Base-by-base conservation (phyloP, 1,139 yeast genomes). In the Yamadazyma sp. region DNA sequence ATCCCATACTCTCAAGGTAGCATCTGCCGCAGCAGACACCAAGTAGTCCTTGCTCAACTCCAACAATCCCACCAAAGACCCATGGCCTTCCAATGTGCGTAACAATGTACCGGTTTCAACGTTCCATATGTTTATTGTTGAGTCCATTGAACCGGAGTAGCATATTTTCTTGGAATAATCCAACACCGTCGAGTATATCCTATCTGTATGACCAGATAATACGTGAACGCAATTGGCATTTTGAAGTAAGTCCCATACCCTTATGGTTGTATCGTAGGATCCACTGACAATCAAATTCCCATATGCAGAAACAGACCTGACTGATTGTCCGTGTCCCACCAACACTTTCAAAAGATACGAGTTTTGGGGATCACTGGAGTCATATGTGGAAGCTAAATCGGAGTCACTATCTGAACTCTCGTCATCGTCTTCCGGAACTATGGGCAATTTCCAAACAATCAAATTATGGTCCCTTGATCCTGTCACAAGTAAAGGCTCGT, bases 1-100 rank as follows among this genome's bases (percentile, higher is more conserved):
- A 56, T 92, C 85, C 98, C 98, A 92, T 2, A 92, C 84, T 35
- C 97, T 73, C 32, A 92, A 70, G 0, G 97, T 83, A 1, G 95
- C 80, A 58, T 92, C 98, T 0, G 97, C 97, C 1, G 97, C 97
- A 0, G 97, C 98, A 28, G 95, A 85, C 2, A 92, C 96, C n/a
- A 92, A 70, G 30, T 80, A 81, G 15, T 84, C 81, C 30, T 86
- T 82, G 7, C 88, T 82, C 17, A 90, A 72, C 33, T 86, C 89
- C 24, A 94, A 70, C 16, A 92, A 67, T 0, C 98, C 98, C 15
- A 92, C 98, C 15, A 92, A 66, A 11, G 94, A 86, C 0, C 88
- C 81, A 59, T 92, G 98, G 0, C 97, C 97, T 42, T 80, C 86
- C 28, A 87, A 64, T 1, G 86, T 75, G 39, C 78, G 70, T 21